phyloP scores from a whole-genome alignment of 2,329 filamentous ascomycete species.

The Exophiala oligosperma region DNA sequence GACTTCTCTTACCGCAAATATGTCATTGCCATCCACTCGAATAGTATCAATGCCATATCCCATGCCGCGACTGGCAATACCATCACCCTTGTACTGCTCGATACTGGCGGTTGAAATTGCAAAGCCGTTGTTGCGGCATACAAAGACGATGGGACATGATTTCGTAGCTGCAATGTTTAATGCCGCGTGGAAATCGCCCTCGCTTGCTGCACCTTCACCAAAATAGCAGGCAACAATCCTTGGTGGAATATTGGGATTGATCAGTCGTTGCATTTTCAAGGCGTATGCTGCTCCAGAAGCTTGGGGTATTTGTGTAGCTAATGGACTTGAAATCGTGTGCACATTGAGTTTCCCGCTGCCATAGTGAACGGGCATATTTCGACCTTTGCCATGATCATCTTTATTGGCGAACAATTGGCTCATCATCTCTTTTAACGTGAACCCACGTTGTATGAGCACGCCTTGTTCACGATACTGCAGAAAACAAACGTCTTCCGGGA shows the following conservation, averaged over 20 bases:
- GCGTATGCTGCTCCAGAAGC: conserved; percentile 85
- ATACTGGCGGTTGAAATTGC: conserved; percentile 87
- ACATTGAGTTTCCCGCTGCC: conserved; percentile 75
- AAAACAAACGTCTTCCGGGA: conserved; percentile 85
- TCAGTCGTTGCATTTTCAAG: conserved; percentile 74
- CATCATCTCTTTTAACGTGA: conserved; percentile 88
- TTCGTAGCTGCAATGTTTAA: conserved; percentile 88
- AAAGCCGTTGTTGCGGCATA: conserved; percentile 91
- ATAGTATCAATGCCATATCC: conserved; percentile 95
- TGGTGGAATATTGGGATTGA: conserved; percentile 66
- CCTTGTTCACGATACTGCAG: conserved; percentile 94
- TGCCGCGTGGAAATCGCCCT: conserved; percentile 89
- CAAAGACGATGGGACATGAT: conserved; percentile 83
- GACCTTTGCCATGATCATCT: conserved; percentile 74
- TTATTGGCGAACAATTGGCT: conserved; percentile 87
- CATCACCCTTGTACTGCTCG: conserved; percentile 88
- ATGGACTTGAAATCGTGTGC: conserved; percentile 82
- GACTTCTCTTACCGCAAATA: conserved; percentile 82
- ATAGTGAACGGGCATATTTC: conserved; percentile 98
- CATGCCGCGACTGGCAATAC: conserved; percentile 81
- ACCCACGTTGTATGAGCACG: conserved; percentile 86
- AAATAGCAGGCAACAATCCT: conserved; percentile 82
- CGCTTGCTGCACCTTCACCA: conserved; percentile 84
- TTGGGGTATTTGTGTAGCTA: conserved; percentile 88
- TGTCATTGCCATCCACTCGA: conserved; percentile 90